phyloP scores from a whole-genome alignment of 1,284 basidiomycete species.

The Melampsora larici-populina region DNA sequence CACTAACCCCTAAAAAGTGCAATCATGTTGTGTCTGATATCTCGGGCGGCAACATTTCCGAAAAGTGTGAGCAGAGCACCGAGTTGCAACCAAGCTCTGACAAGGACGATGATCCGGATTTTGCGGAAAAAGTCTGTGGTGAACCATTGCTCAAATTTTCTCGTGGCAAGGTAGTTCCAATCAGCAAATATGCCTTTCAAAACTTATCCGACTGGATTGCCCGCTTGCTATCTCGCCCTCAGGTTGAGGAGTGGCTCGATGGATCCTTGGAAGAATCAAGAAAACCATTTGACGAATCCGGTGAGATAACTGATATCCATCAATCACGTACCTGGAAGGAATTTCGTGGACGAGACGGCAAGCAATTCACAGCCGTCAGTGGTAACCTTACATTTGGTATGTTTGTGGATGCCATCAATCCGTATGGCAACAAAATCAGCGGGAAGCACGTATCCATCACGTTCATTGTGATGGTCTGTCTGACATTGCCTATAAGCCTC shows the following conservation, averaged over 20 bases:
- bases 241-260: conserved; percentile 6
- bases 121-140: neutral
- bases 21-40: neutral
- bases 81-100: no score
- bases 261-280: neutral
- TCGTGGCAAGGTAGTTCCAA: neutral
- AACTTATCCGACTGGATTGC: conserved; percentile 28
- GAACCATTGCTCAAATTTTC: neutral
- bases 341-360: neutral
- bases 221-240: conserved; percentile 7
- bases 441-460: conserved; percentile 18
- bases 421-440: conserved; percentile 9
- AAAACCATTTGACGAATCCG: neutral
- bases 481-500: conserved; percentile 48
- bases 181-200: conserved; percentile 17
- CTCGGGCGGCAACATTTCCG: neutral
- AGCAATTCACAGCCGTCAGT: neutral
- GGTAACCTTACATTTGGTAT: conserved; percentile 10
- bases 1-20: conserved; percentile 2
- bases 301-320: conserved; percentile 23
- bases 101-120: neutral
- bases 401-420: conserved; percentile 29
- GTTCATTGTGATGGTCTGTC: conserved; percentile 13
- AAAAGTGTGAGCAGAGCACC: neutral
- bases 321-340: conserved; percentile 20